Evolutionary conservation across 352 stramenopile genomes (phyloP), one percentile per base, ranked within the genome.

Genomic region (Aphanomyces cochlioides): DNA sequence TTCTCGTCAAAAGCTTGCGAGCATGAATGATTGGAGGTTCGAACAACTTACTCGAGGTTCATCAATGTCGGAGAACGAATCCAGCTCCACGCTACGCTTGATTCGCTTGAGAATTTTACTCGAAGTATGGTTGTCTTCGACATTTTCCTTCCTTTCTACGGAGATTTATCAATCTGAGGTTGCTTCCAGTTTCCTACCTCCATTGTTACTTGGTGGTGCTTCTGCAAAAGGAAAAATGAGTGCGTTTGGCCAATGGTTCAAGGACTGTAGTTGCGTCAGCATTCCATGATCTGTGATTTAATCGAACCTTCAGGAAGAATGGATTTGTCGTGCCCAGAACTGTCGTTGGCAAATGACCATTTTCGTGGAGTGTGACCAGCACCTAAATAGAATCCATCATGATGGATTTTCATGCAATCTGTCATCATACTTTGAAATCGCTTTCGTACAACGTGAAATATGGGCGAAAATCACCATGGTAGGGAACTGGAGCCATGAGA

Each of bases 361-460:
- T 19, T 67, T 74, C 47, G 36, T 75, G 45, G 10, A 67, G 47
- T 17, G 34, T 36, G 12, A 47, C 40, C 13, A 74, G 71, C 4
- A 15, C 75, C 57, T 17, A 28, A 28, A 28, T 0, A 28, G 28
- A 28, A 28, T 28, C 0, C 28, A 28, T 28, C 28, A 70, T 39
- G 7, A 8, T 3, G 21, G 50, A 12, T 69, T n/a, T 36, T 34
- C 50, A 34, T n/a, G 10, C 28, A 28, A 28, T 28, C 28, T 28
- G 28, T 28, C 28, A 28, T 28, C 21, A 40, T 47, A 70, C 57
- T 38, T 66, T 75, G 54, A 94, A 96, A 59, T 96, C 89, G 21
- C 76, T 47, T 78, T 96, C 89, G 57, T 94, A 95, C 7, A 96
- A 73, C 39, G 89, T 88, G 56, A 89, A 94, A 66, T 95, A 96